Evolutionary conservation across 2,329 filamentous ascomycete genomes (phyloP), one percentile per base, ranked within the genome.

Genomic region (Tolypocladium album): DNA sequence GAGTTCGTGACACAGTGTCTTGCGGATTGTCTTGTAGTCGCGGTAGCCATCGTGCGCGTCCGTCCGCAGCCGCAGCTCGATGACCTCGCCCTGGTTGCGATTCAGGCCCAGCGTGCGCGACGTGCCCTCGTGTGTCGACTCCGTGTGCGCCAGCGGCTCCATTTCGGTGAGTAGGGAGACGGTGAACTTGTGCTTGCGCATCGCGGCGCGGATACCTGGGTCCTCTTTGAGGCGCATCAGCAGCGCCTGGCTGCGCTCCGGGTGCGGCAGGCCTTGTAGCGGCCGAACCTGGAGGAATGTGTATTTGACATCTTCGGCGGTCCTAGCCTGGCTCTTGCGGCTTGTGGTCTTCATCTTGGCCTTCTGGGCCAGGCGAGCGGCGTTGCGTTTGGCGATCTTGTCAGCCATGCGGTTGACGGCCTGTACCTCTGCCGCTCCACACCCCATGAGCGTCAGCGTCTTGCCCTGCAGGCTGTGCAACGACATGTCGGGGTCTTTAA

Each of bases 41-140:
- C 94, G 79, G 69, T 96, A 97, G 0, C 94, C 94, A 71, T 96
- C 92, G 71, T 94, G 91, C 3, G 89, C 90, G 75, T 99, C 94
- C 1, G 94, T 97, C n/a, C 94, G 80, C 42, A 99, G 76, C 0
- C 94, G 80, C 62, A 99, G 75, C 78, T 97, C 92, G 60, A 99
- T 96, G 1, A 91, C 90, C 72, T 96, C 88, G 62, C 94, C 94
- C 3, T 80, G 75, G 70, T 97, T 97, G 13, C 91, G 80, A 70
- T 99, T 99, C 47, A 97, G 72, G 0, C 94, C 94, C 0, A 97
- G 75, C 1, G 90, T 92, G 53, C 90, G 82, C 57, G 86, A 86
- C n/a, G 81, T 82, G 55, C 83, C 82, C 67, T 94, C 88, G 68
- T 90, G 88, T 4, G 84, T 89, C 1, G 78, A 73, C 63, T 81